Base-by-base conservation (phyloP, 2,329 filamentous ascomycete genomes). In the Microdochium trichocladiopsis region DNA sequence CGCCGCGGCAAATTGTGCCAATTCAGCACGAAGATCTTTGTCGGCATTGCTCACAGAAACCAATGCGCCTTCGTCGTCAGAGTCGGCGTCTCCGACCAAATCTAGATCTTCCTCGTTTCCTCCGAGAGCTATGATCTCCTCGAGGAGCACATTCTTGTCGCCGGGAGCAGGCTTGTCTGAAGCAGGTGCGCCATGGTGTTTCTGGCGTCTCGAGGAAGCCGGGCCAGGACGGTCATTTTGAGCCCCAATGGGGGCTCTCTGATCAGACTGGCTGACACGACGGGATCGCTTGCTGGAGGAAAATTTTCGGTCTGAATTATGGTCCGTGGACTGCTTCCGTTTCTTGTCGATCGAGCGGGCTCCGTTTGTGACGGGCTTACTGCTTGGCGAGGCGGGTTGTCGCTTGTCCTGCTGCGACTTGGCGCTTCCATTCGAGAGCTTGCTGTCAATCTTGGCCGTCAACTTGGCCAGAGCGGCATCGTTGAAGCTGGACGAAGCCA, bases 81-180 rank as follows among this genome's bases (percentile, higher is more conserved):
- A 80, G 56, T 74, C 69, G 6, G 77, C 69, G 53, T 78, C 80
- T 43, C 75, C 78, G 51, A 87, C 76, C 31, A 87, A 74, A 33
- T 81, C 78, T 45, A 85, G 64, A 56, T 87, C 84, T 43, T 81
- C 74, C 64, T 87, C 80, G 51, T 85, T 82, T 14, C 84, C 84
- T 3, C 83, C 84, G 2, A 88, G 70, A 14, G 80, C 81, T 57
- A 76, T 73, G 55, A 87, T 87, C 61, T 87, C 84, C 52, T 81
- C 76, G 8, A 87, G 68, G 4, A 87, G 69, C 12, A 67, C 47
- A 25, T 48, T 48, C 24, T 48, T 28, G 16, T 25, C 24, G 9
- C 9, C 24, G 47, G 47, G 8, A 5, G 47, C 12, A 9, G 8
- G 8, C 23, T 28, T 48, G 23, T 25, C 23, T n/a, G 47, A 28